Percentiles rank a stretch among this genome's conserved stretches.
These are phyloP conservation scores for Fusarium floridanum DNA, from an alignment of 2,329 filamentous ascomycete genomes.

Conservation along the genomic window DNA sequence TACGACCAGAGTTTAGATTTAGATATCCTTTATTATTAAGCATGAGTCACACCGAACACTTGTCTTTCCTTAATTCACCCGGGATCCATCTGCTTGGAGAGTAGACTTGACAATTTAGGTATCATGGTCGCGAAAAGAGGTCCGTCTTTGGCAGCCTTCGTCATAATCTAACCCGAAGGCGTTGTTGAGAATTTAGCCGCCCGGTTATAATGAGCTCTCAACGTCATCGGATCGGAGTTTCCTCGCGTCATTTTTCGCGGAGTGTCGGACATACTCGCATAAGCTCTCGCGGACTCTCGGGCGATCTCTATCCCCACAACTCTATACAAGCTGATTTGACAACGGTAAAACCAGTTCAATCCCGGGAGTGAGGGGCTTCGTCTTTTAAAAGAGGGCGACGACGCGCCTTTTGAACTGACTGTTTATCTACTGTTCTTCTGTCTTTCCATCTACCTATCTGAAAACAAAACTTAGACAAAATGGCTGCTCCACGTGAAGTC, in stretches of 20 bases:
- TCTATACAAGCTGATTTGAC: background rate
- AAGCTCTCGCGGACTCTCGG: background rate
- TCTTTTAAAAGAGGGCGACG: background rate
- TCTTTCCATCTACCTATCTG: background rate
- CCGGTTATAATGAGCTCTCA: background rate
- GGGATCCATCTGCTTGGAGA: background rate
- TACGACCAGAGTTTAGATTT: background rate
- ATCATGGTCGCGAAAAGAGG: background rate
- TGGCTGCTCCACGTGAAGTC: constrained; percentile 3
- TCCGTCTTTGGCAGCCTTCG: background rate
- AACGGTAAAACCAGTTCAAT: background rate
- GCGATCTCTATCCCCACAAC: background rate
- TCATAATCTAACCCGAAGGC: background rate
- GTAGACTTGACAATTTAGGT: background rate
- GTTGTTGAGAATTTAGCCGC: background rate
- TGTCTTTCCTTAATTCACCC: background rate
- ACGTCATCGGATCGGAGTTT: background rate
- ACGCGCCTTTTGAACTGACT: background rate
- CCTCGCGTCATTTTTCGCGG: background rate
- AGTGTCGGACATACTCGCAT: background rate
- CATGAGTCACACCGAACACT: background rate
- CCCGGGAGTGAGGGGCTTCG: background rate
- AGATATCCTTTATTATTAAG: background rate
- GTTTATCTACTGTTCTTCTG: background rate
- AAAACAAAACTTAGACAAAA: background rate